Conservation (phyloP, 306 rosid species). For the Arachis stenosperma region DNA sequence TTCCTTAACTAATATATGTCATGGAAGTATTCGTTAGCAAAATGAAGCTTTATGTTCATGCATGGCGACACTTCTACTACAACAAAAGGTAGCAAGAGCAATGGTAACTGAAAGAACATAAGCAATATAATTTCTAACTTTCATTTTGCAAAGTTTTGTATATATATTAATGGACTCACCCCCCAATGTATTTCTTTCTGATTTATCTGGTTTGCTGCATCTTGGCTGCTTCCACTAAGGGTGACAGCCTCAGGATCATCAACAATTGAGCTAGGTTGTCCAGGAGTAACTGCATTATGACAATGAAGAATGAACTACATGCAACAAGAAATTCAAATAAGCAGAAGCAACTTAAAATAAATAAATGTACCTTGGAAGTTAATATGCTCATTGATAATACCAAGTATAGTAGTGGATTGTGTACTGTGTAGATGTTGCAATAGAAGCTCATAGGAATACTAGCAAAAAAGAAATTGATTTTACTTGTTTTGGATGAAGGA, state of each 20-base stretch:
- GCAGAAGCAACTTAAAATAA: conserved; percentile 31
- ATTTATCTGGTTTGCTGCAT: conserved; percentile 79
- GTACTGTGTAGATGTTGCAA: conserved; percentile 85
- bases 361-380: conserved; percentile 82
- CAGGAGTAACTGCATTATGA: conserved; percentile 69
- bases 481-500: background rate
- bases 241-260: conserved; percentile 93
- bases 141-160: background rate
- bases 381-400: conserved; percentile 87
- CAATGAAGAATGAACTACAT: conserved; percentile 6
- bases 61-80: background rate
- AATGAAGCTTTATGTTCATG: conserved; percentile 18
- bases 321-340: conserved; percentile 31
- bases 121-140: conserved; percentile 21
- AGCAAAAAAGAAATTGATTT: conserved; percentile 30
- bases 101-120: conserved; percentile 20
- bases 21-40: background rate
- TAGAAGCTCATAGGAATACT: conserved; percentile 93
- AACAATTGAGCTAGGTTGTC: conserved; percentile 80
- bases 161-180: conserved; percentile 56
- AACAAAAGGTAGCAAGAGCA: conserved; percentile 16
- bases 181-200: conserved; percentile 96
- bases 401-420: conserved; percentile 82
- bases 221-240: conserved; percentile 82
- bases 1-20: background rate